Evolutionary conservation across 1,284 basidiomycete species (phyloP).

Genomic region (Cronartium quercuum): DNA sequence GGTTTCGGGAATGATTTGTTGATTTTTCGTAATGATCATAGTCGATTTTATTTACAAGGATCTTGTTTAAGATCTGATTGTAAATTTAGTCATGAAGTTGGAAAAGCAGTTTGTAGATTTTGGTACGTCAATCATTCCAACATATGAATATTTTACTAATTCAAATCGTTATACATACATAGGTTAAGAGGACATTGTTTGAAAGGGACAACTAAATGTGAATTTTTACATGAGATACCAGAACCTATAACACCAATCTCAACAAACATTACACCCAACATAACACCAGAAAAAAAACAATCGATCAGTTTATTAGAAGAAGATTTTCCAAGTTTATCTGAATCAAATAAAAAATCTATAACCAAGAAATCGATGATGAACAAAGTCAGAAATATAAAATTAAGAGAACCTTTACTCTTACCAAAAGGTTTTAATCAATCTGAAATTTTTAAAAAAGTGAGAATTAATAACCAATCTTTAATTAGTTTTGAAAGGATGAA

Average conservation of each 20-base stretch:
- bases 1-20: not conserved
- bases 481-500: not conserved
- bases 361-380: not conserved
- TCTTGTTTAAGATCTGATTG: constrained; percentile 36
- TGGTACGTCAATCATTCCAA: constrained; percentile 1
- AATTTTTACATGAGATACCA: constrained; percentile 32
- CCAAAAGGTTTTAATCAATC: not conserved
- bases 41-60: constrained; percentile 33
- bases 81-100: constrained; percentile 35
- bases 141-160: constrained; percentile 6
- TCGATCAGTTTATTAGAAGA: not conserved
- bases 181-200: constrained; percentile 38
- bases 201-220: constrained; percentile 18
- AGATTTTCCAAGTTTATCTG: constrained; percentile 12
- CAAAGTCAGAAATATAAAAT: not conserved
- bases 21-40: not conserved
- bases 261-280: not conserved
- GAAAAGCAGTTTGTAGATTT: constrained; percentile 34
- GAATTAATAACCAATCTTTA: no score
- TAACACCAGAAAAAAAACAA: no score
- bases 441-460: no score
- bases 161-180: not conserved
- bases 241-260: not conserved
- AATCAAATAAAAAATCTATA: no score
- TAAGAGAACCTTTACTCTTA: not conserved